Evolutionary conservation across 495 filamentous ascomycete genomes (phyloP).

Genomic region (Podospora comata): DNA sequence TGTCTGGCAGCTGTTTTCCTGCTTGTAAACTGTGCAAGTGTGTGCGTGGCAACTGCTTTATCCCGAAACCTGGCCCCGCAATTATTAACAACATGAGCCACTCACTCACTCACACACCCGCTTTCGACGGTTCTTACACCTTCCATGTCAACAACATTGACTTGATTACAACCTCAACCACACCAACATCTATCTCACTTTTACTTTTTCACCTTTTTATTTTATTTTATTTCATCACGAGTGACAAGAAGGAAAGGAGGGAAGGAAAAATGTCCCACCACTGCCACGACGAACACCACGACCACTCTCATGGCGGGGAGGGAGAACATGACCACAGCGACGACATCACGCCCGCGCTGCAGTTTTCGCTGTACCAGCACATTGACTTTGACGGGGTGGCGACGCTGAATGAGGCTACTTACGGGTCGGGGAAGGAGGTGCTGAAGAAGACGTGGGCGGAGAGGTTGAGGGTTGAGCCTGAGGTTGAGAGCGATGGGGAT

Average conservation of each 20-base stretch:
- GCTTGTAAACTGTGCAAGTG: background rate
- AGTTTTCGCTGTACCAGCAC: slow-evolving; percentile 83
- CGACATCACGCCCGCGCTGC: slow-evolving; percentile 84
- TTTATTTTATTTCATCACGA: no score
- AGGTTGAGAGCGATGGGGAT: slow-evolving; percentile 80
- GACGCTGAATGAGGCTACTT: slow-evolving; percentile 76
- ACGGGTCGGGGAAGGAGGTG: slow-evolving; percentile 67
- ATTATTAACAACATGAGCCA: background rate
- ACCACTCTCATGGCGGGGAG: slow-evolving; percentile 33
- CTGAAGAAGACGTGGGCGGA: slow-evolving; percentile 90
- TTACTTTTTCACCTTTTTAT: background rate
- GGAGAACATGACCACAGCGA: slow-evolving; percentile 74
- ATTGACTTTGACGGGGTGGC: slow-evolving; percentile 82
- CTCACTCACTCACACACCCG: background rate
- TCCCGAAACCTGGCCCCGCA: background rate
- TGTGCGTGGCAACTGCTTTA: background rate
- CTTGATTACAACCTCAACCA: no score
- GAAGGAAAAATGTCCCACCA: slow-evolving; percentile 42
- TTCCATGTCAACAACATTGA: background rate
- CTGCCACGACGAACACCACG: slow-evolving; percentile 44
- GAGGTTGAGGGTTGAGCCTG: slow-evolving; percentile 63
- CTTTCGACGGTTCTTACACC: background rate
- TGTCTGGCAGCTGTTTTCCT: background rate
- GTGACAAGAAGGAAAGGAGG: no score
- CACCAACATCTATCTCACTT: no score